Conservation (phyloP, 176 grass and related monocot genomes). For the Themeda triandra region DNA sequence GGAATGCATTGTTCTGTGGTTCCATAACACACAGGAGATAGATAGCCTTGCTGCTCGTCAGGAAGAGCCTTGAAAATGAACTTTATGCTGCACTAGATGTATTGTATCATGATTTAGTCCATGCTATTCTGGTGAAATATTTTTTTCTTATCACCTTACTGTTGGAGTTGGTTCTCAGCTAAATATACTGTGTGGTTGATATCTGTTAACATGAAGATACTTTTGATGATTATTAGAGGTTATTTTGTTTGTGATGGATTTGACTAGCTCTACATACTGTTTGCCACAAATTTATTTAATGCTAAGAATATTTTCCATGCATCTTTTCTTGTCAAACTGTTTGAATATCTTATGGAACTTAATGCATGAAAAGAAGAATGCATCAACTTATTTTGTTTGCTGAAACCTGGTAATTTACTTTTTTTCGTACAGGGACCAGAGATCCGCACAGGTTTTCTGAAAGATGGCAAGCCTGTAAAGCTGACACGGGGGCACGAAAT, state of each 20-base stretch:
- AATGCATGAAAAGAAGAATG: not conserved
- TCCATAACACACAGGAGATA: not conserved
- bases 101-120: not conserved
- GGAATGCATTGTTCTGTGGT: not conserved
- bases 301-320: not conserved
- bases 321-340: not conserved
- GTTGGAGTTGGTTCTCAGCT: not conserved
- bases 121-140: not conserved
- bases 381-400: not conserved
- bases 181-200: not conserved
- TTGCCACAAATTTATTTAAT: not conserved
- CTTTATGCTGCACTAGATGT: not conserved
- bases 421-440: constrained; percentile 63
- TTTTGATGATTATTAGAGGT: not conserved
- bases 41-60: not conserved
- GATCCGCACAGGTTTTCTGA: constrained; percentile 77
- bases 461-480: constrained; percentile 61
- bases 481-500: constrained; percentile 61
- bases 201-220: not conserved
- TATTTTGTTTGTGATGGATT: not conserved
- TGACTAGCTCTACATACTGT: not conserved
- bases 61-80: not conserved
- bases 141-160: not conserved
- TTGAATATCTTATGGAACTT: constrained; percentile 6
- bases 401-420: not conserved